Conservation (phyloP, 805 yeast species). For the Yamadazyma akitaensis region DNA sequence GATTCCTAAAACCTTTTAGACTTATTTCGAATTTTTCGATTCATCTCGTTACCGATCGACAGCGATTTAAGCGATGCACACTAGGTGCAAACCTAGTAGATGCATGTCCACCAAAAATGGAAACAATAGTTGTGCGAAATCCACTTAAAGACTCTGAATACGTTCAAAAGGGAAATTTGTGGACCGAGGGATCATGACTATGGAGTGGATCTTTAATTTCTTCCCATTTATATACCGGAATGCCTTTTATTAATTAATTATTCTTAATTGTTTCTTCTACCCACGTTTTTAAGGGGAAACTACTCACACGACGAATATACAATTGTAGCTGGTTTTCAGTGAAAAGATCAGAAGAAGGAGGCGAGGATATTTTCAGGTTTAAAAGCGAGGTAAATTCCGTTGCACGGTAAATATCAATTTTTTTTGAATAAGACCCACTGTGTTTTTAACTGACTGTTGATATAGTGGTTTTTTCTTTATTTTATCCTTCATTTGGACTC, state of each 20-base stretch:
- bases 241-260: background rate
- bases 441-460: too few species aligned
- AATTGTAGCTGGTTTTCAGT: background rate
- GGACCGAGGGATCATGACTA: background rate
- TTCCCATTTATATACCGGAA: background rate
- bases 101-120: too few species aligned
- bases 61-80: too few species aligned
- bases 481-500: background rate
- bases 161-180: background rate
- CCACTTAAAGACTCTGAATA: background rate
- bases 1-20: too few species aligned
- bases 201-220: background rate
- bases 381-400: background rate
- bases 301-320: conserved; percentile 4
- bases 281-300: background rate
- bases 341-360: background rate
- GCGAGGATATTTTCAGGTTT: background rate
- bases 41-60: too few species aligned
- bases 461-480: too few species aligned
- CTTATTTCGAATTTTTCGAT: too few species aligned
- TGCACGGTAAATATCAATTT: background rate
- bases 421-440: background rate
- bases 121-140: too few species aligned
- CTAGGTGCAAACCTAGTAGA: too few species aligned
- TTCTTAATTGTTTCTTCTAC: background rate